phyloP scores from a whole-genome alignment of 2,329 filamentous ascomycete genomes.

The Colletotrichum australisinense region DNA sequence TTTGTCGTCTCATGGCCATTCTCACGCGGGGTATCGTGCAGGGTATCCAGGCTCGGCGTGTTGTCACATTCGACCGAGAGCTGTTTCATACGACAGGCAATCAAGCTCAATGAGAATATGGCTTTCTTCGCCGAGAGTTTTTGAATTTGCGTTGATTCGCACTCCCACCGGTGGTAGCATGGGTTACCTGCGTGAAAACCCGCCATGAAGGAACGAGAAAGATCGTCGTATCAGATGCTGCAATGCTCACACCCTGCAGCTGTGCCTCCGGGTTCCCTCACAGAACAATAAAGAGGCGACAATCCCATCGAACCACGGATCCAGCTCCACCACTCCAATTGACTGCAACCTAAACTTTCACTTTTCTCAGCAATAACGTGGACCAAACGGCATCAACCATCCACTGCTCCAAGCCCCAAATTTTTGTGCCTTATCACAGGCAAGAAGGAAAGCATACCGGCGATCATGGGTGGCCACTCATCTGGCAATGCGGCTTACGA shows the following conservation, averaged over 20 bases:
- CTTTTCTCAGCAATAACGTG: no score
- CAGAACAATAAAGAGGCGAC: slow-evolving; percentile 4
- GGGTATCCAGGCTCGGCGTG: not conserved
- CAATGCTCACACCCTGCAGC: not conserved
- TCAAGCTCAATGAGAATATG: not conserved
- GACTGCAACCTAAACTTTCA: not conserved
- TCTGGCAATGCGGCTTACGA: slow-evolving; percentile 54
- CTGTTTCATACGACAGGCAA: not conserved
- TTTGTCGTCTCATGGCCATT: slow-evolving; percentile 1
- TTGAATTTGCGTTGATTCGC: not conserved
- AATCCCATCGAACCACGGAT: slow-evolving; percentile 6
- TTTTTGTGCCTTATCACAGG: not conserved
- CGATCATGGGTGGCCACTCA: slow-evolving; percentile 54
- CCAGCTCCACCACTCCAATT: not conserved
- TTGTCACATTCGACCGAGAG: not conserved
- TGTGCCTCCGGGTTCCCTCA: not conserved
- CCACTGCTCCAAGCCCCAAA: not conserved
- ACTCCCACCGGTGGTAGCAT: not conserved
- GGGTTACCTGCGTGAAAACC: not conserved
- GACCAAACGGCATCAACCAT: not conserved
- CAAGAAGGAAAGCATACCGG: not conserved
- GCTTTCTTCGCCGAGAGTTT: not conserved
- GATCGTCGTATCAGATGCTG: not conserved
- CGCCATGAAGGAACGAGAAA: not conserved
- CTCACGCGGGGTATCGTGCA: slow-evolving; percentile 17